A percentile compares a stretch with the other conserved stretches of the same genome.
These are phyloP conservation scores for Mycogone perniciosa DNA, from an alignment of 2,329 filamentous ascomycete species.

Conservation along the genomic window DNA sequence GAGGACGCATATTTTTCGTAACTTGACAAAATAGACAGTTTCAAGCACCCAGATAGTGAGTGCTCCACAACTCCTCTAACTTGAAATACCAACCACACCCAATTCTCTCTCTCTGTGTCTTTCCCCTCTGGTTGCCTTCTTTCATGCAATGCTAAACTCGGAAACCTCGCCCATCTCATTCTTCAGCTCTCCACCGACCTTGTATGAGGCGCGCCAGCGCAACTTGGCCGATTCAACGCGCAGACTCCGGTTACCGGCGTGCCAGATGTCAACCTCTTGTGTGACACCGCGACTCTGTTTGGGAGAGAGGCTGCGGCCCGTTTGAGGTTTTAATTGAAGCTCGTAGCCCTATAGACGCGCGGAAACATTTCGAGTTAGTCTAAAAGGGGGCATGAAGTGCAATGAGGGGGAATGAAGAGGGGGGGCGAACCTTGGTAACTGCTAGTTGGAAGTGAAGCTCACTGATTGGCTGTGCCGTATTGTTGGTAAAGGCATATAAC, in stretches of 20 bases:
- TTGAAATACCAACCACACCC: neutral
- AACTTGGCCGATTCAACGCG: constrained; percentile 81
- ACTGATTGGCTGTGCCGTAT: constrained; percentile 60
- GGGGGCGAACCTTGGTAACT: constrained; percentile 69
- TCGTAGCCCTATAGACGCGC: constrained; percentile 58
- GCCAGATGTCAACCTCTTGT: constrained; percentile 70
- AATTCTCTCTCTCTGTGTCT: neutral
- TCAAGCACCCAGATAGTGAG: no score
- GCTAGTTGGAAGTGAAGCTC: constrained; percentile 88
- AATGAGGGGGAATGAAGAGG: neutral
- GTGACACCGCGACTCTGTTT: constrained; percentile 69
- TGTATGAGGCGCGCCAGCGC: constrained; percentile 82
- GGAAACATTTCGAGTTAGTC: neutral
- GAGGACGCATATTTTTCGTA: no score
- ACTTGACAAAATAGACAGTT: no score
- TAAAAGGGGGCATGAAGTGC: neutral
- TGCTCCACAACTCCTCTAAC: neutral
- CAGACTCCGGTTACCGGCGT: constrained; percentile 59
- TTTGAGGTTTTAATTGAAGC: constrained; percentile 78
- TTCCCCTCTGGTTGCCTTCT: neutral
- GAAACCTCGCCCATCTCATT: constrained; percentile 82
- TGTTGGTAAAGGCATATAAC: constrained; percentile 78
- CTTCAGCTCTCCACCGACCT: constrained; percentile 56
- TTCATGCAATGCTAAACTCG: constrained; percentile 65
- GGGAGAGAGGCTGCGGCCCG: constrained; percentile 67